Evolutionary conservation across 352 stramenopile species (phyloP), one percentile per base, ranked within the genome.

Genomic region (Peronospora farinosa): DNA sequence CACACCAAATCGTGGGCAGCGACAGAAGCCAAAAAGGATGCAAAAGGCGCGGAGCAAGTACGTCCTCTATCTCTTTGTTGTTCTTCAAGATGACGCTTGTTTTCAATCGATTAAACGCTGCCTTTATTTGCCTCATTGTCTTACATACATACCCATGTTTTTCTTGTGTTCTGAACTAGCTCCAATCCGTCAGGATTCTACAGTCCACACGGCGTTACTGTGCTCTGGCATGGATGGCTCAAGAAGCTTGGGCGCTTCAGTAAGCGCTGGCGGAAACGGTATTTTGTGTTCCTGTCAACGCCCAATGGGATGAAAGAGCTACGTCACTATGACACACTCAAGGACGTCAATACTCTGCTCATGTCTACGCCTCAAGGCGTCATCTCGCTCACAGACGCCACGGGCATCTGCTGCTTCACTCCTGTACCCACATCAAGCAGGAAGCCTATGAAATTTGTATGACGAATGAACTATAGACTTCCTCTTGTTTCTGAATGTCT

Each of bases 171-270:
- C 13, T 30, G 5, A n/a, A 39, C 10, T 35, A 82, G 72, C 61
- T 78, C 71, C 30, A 78, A 69, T 45, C 60, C 64, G 9, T 54
- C 63, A n/a, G 72, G 66, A 32, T 82, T 82, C 49, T 47, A 66
- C 36, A 82, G 64, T 47, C 42, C 75, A 33, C 62, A 66, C 16
- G 70, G 78, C 27, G 69, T 85, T 38, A 82, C 74, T 2, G 76
- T 91, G 51, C 78, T 91, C 17, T 91, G 80, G 80, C 75, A 88
- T 40, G 80, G 80, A 49, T 91, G 80, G 80, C 71, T 91, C 40
- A 87, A 86, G 68, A 88, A 88, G 56, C 74, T 91, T 32, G 80
- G 80, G 12, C 69, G 80, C 44, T 91, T 91, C 53, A 89, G 78
- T 57, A 88, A 86, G 63, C 74, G 78, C 32, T 91, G 80, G 80